Conservation (phyloP, 305 asterid genomes). For the Fraxinus nigra region DNA sequence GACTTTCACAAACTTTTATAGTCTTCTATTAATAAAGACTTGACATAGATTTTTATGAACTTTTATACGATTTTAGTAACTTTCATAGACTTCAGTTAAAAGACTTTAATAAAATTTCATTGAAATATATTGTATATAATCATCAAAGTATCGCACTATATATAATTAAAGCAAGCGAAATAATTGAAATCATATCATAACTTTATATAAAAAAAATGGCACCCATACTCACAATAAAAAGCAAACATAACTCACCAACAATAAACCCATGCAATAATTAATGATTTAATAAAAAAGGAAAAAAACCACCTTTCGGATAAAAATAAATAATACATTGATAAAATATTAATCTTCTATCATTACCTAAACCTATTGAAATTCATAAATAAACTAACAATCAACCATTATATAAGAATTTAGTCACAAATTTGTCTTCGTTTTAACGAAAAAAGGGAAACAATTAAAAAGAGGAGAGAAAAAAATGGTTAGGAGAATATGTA, state of each 20-base stretch:
- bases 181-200: neutral
- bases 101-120: neutral
- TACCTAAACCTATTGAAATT: neutral
- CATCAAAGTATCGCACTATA: neutral
- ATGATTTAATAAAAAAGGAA: neutral
- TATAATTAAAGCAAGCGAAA: neutral
- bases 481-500: neutral
- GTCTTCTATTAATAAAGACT: neutral
- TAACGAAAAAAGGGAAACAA: neutral
- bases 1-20: neutral
- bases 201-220: no score
- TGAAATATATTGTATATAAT: neutral
- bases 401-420: neutral
- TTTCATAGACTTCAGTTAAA: neutral
- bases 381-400: neutral
- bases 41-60: neutral
- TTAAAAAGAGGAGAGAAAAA: neutral
- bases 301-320: neutral
- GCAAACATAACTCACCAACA: neutral
- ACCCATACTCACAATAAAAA: neutral
- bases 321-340: no score
- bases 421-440: neutral
- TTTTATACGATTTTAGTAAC: neutral
- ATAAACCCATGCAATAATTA: neutral
- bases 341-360: no score